A percentile compares a stretch with the other conserved stretches of the same genome.
These are phyloP conservation scores for Acidomyces sp. DNA, from an alignment of 495 filamentous ascomycete genomes.

Conservation along the genomic window DNA sequence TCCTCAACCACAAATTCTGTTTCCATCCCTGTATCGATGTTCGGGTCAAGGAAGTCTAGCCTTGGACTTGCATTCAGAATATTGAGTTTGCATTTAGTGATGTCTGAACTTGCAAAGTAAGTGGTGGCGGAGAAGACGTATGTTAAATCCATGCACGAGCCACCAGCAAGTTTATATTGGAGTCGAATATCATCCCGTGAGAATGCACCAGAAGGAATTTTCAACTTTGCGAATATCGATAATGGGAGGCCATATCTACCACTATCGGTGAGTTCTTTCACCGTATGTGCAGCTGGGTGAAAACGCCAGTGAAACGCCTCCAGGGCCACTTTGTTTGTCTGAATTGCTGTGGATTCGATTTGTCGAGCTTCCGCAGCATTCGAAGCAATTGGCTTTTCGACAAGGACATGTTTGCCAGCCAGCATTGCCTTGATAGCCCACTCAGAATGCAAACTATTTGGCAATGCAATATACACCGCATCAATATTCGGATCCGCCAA, in stretches of 20 bases:
- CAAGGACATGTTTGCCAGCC: constrained; percentile 46
- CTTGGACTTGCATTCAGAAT: constrained; percentile 5
- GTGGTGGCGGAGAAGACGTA: constrained; percentile 37
- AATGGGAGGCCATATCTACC: constrained; percentile 25
- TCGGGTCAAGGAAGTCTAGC: constrained; percentile 14
- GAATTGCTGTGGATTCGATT: constrained; percentile 6
- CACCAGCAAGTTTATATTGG: constrained; percentile 42
- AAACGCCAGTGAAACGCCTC: constrained; percentile 43
- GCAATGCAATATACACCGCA: constrained; percentile 39
- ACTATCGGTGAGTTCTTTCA: constrained; percentile 25
- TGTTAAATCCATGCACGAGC: constrained; percentile 45
- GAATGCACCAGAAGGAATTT: constrained; percentile 15
- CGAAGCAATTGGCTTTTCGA: constrained; percentile 43
- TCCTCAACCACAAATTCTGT: constrained; percentile 22
- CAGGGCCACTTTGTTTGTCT: constrained; percentile 34
- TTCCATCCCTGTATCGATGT: constrained; percentile 29
- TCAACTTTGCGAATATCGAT: constrained; percentile 21
- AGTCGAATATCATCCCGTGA: constrained; percentile 42
- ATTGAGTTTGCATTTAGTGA: constrained; percentile 12
- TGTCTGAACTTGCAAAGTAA: constrained; percentile 27
- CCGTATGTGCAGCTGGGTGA: constrained; percentile 31
- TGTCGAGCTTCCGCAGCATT: constrained; percentile 31
- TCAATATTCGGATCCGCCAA: constrained; percentile 41
- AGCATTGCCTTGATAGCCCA: constrained; percentile 40
- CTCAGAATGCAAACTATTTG: constrained; percentile 42